These are phyloP conservation scores for Cutaneotrichosporon sp. DNA, from an alignment of 1,284 basidiomycete species.

Conservation along the genomic window DNA sequence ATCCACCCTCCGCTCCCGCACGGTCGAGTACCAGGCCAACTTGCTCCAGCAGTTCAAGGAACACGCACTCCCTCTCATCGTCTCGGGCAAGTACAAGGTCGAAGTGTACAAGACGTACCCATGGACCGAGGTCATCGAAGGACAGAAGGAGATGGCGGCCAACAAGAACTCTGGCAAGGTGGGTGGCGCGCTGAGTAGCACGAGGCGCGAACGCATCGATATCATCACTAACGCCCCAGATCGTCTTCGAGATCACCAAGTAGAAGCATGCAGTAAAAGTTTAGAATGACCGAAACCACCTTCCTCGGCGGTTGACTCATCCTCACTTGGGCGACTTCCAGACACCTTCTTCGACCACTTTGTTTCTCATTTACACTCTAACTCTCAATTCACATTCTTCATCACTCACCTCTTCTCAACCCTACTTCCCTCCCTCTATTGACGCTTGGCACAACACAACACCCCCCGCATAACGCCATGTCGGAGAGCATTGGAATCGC, in stretches of 20 bases:
- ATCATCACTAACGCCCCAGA: constrained; percentile 9
- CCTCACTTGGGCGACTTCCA: not conserved
- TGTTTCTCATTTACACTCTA: no score
- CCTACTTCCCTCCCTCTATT: no score
- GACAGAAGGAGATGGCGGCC: constrained; percentile 81
- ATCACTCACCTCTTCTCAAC: no score
- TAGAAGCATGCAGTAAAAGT: not conserved
- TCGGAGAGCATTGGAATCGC: no score
- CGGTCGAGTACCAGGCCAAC: constrained; percentile 74
- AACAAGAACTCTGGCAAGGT: constrained; percentile 69
- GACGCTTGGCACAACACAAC: no score
- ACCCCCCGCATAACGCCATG: no score
- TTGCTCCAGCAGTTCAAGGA: constrained; percentile 67
- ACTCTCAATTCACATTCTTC: no score
- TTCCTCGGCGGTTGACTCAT: constrained; percentile 3
- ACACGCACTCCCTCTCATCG: constrained; percentile 63
- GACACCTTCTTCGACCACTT: no score
- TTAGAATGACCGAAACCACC: not conserved
- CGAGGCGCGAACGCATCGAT: no score
- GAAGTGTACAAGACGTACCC: constrained; percentile 78
- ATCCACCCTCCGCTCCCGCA: constrained; percentile 77
- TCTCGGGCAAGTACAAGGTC: constrained; percentile 64
- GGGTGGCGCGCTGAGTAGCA: constrained; percentile 19
- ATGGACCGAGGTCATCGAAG: constrained; percentile 78
- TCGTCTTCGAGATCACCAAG: constrained; percentile 26